A percentile compares a stretch with the other conserved stretches of the same genome.
phyloP scores from a whole-genome alignment of 208 protist species.

The Spongospora subterranea region DNA sequence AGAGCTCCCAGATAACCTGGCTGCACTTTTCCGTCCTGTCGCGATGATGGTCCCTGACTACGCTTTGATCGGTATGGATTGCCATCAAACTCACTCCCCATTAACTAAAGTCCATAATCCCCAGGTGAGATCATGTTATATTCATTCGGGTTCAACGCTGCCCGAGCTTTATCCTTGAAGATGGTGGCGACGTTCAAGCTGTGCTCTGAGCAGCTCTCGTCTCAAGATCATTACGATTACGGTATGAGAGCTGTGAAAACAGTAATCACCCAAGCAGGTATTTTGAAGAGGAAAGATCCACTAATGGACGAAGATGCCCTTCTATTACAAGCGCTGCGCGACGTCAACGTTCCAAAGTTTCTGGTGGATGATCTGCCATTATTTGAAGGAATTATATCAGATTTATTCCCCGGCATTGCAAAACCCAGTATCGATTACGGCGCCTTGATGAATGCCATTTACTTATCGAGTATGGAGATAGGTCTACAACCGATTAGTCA shows the following conservation, averaged over 20 bases:
- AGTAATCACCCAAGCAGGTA: slow-evolving; percentile 92
- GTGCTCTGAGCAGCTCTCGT: slow-evolving; percentile 92
- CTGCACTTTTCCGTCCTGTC: slow-evolving; percentile 78
- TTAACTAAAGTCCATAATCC: not conserved
- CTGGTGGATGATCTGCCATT: slow-evolving; percentile 84
- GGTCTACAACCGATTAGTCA: slow-evolving; percentile 88
- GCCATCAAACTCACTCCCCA: too few relatives aligned
- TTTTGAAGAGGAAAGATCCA: slow-evolving; percentile 89
- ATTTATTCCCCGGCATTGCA: slow-evolving; percentile 93
- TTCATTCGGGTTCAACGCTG: slow-evolving; percentile 95
- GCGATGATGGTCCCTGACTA: slow-evolving; percentile 98
- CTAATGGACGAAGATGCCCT: slow-evolving; percentile 89
- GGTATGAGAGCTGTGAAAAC: slow-evolving; percentile 98
- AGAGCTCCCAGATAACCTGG: slow-evolving; percentile 97
- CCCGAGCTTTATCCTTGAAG: slow-evolving; percentile 89
- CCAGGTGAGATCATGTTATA: slow-evolving; percentile 91
- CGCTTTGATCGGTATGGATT: slow-evolving; percentile 88
- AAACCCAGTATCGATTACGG: slow-evolving; percentile 88
- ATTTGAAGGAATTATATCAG: slow-evolving; percentile 93
- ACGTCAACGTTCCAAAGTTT: slow-evolving; percentile 98
- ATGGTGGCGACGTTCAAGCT: slow-evolving; percentile 96
- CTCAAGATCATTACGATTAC: slow-evolving; percentile 97
- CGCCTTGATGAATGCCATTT: slow-evolving; percentile 81
- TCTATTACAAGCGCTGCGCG: slow-evolving; percentile 89
- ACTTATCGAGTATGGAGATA: slow-evolving; percentile 75